Percentiles rank a stretch among this genome's conserved stretches.
Evolutionary conservation across 108 stramenopile genomes (phyloP).

Genomic region (Heterococcus sp.): DNA sequence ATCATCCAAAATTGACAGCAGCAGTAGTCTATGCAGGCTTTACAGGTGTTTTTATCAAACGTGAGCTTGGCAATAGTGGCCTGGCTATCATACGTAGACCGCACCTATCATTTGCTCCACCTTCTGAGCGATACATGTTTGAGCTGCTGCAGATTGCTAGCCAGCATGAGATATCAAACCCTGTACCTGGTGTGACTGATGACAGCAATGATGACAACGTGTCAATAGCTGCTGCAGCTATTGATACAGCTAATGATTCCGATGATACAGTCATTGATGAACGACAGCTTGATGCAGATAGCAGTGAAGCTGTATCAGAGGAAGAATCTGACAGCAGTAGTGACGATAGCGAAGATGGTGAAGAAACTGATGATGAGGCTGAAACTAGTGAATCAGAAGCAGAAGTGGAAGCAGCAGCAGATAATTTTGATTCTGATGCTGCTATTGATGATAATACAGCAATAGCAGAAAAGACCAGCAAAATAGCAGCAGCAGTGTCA

Average conservation of each 20-base stretch:
- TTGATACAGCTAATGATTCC: too few species aligned
- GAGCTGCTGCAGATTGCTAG: neutral
- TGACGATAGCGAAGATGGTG: too few species aligned
- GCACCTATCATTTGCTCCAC: neutral
- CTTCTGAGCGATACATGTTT: neutral
- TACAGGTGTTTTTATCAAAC: too few species aligned
- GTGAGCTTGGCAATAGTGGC: neutral
- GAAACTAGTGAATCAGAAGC: too few species aligned
- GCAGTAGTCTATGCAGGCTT: too few species aligned
- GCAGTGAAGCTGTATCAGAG: neutral
- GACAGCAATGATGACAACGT: neutral
- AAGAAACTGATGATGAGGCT: neutral
- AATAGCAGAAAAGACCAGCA: neutral
- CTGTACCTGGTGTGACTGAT: neutral
- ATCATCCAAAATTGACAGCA: too few species aligned
- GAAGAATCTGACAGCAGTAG: too few species aligned
- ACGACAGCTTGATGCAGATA: too few species aligned
- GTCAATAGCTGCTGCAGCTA: too few species aligned
- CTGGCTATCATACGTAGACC: neutral
- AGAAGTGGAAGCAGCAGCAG: neutral
- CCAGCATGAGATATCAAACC: neutral
- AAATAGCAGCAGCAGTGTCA: neutral
- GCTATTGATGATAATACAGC: too few species aligned
- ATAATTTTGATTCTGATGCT: too few species aligned
- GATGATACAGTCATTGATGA: too few species aligned